phyloP scores from a whole-genome alignment of 1,284 basidiomycete genomes.

The Ganoderma lucidum region DNA sequence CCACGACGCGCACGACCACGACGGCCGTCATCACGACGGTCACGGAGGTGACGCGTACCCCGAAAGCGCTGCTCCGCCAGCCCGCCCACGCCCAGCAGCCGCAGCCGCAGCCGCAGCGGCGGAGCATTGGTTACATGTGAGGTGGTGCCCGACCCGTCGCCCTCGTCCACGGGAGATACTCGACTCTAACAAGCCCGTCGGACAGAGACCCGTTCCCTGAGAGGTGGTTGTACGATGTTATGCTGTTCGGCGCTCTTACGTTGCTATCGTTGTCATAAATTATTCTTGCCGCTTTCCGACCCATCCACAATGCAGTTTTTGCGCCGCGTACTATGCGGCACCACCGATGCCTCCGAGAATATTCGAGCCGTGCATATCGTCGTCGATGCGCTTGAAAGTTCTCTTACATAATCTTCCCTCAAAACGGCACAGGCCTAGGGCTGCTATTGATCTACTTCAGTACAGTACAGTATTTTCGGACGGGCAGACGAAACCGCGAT shows the following conservation, averaged over 20 bases:
- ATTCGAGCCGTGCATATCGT: not conserved
- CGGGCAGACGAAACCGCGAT: no score
- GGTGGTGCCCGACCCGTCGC: not conserved
- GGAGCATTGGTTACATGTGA: conserved; percentile 31
- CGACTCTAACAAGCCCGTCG: not conserved
- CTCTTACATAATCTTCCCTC: no score
- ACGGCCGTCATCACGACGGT: conserved; percentile 40
- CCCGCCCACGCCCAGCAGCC: not conserved
- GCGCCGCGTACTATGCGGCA: not conserved
- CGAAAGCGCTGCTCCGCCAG: conserved; percentile 21
- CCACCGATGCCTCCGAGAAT: not conserved
- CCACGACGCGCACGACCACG: conserved; percentile 38
- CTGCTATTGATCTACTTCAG: no score
- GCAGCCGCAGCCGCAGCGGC: conserved; percentile 23
- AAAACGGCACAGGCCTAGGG: no score
- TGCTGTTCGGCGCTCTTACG: conserved; percentile 5
- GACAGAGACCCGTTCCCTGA: conserved; percentile 8
- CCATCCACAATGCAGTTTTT: not conserved
- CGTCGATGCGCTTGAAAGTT: no score
- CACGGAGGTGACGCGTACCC: conserved; percentile 37
- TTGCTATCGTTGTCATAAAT: conserved; percentile 10
- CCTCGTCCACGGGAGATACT: conserved; percentile 1
- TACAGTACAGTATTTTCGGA: no score
- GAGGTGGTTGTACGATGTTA: conserved; percentile 8
- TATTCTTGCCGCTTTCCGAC: not conserved